Base-by-base conservation (phyloP, 805 yeast species). In the Debaryomyces castellii region DNA sequence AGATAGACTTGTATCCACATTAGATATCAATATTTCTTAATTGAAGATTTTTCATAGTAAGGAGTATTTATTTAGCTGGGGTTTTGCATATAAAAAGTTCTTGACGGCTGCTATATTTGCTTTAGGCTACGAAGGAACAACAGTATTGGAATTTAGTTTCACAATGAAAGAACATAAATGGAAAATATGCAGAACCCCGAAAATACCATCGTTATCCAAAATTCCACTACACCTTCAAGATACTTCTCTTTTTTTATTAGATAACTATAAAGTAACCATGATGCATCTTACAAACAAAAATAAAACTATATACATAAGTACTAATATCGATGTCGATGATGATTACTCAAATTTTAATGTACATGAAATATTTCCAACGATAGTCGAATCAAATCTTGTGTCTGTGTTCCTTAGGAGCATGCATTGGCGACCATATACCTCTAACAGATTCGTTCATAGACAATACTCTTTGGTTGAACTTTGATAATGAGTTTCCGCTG, bases 341-440 rank as follows among this genome's bases (percentile, higher is more conserved):
- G 34, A n/a, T 17, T 30, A 30, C 34, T 30, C 34, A 30, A 30
- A 14, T 30, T 30, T 14, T 30, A 30, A 30, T 30, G 20, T 30
- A 30, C 34, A 30, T 30, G 20, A 30, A 30, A 16, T 30, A 11
- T 16, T 30, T 14, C 6, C 14, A 30, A 30, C 20, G 5, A 30
- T 7, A 30, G 2, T 30, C 7, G 20, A 14, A 40, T 48, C 59
- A 72, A 44, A 72, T 69, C 48, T 62, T 66, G 51, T 64, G 70
- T 57, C 77, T 70, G 50, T 66, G 52, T n/a, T 54, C 61, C 60
- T 70, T 72, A 34, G 64, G 61, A 41, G 79, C 85, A 61, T 91
- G 97, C 73, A 92, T 76, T 47, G 99, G 99, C 39, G 97, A 90
- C 99, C 99, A 94, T 40, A 94, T 77, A 59, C 99, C 99, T 76